These are phyloP conservation scores for Globisporangium lucens DNA, from an alignment of 352 stramenopile species.

Conservation along the genomic window DNA sequence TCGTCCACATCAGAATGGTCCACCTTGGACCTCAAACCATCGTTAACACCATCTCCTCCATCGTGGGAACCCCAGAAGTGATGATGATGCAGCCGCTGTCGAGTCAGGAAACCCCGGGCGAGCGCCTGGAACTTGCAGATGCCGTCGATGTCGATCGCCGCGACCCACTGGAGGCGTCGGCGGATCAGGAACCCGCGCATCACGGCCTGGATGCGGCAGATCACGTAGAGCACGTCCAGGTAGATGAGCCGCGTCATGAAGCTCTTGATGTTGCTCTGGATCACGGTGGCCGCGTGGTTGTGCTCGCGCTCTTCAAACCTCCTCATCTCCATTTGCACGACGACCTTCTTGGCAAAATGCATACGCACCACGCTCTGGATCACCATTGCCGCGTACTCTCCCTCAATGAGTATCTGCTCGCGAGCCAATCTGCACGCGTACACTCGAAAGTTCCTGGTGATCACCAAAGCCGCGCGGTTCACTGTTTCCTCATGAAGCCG, in stretches of 20 bases:
- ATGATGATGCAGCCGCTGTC: constrained; percentile 5
- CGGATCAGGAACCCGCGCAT: constrained; percentile 66
- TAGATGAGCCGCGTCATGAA: constrained; percentile 79
- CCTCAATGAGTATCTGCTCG: constrained; percentile 25
- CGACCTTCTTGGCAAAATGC: constrained; percentile 19
- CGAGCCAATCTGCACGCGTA: constrained; percentile 28
- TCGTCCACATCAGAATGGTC: neutral
- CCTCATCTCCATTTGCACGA: constrained; percentile 13
- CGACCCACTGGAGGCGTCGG: constrained; percentile 47
- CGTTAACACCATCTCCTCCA: neutral
- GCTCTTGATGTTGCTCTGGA: constrained; percentile 50
- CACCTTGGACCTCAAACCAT: neutral
- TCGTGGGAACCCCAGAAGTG: neutral
- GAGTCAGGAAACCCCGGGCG: constrained; percentile 32
- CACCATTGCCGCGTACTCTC: constrained; percentile 29
- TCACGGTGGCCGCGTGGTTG: constrained; percentile 36
- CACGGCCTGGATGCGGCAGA: constrained; percentile 72
- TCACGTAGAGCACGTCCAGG: constrained; percentile 73
- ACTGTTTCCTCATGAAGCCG: constrained; percentile 19
- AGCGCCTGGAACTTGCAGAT: constrained; percentile 51
- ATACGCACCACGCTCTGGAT: constrained; percentile 50
- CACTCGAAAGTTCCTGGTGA: constrained; percentile 38
- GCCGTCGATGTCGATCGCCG: constrained; percentile 37
- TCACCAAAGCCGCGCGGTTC: constrained; percentile 32
- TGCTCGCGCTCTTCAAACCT: constrained; percentile 13